Conservation (phyloP, 176 grass and related monocot genomes). For the Tillandsia fasciculata region DNA sequence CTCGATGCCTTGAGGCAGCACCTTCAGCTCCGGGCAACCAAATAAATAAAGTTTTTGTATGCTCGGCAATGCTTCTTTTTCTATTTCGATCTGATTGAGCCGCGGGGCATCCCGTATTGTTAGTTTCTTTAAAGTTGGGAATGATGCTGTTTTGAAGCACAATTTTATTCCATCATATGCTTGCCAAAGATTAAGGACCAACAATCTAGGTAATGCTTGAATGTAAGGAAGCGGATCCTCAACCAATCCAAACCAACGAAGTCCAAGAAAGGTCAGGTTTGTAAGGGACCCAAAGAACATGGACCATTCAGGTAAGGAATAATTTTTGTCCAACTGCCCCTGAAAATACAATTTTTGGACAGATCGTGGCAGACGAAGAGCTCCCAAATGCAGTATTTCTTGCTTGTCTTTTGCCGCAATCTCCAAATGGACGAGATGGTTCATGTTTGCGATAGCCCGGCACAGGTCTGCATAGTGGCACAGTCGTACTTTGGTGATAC, state of each 20-base stretch:
- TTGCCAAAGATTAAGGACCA: background rate
- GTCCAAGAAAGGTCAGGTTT: background rate
- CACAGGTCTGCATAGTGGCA: conserved; percentile 2
- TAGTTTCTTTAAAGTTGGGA: conserved; percentile 14
- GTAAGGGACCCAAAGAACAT: background rate
- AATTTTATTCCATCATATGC: conserved; percentile 30
- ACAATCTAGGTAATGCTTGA: conserved; percentile 1
- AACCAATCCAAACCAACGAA: conserved; percentile 10
- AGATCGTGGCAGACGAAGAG: conserved; percentile 6
- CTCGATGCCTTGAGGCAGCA: conserved; percentile 19
- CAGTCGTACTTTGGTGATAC: background rate
- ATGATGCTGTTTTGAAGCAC: conserved; percentile 4
- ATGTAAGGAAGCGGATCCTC: conserved; percentile 20
- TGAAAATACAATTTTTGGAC: background rate
- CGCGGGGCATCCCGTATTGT: background rate
- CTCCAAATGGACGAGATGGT: background rate
- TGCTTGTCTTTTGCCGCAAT: background rate
- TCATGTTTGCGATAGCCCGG: conserved; percentile 9
- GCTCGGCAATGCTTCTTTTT: conserved; percentile 18
- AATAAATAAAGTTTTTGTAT: no score
- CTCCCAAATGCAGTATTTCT: conserved; percentile 13
- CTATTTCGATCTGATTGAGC: conserved; percentile 20
- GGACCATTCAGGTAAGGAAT: background rate
- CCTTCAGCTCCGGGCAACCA: conserved; percentile 15
- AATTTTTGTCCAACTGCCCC: conserved; percentile 13